Evolutionary conservation across 192 early-diverging fungal species (phyloP).

Genomic region (Coemansia sp.): DNA sequence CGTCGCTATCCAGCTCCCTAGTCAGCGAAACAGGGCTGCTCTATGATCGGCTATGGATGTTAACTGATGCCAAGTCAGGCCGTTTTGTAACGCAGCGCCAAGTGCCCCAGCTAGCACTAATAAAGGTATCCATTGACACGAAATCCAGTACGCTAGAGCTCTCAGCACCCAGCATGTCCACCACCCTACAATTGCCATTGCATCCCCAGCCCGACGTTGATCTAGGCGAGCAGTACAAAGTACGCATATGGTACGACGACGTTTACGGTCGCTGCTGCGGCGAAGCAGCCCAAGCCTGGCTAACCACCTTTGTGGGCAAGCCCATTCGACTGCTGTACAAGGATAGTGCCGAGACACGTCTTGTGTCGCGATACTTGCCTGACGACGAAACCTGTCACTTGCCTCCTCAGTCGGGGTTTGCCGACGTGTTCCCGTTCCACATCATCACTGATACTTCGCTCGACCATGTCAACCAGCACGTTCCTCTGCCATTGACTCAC

Average conservation of each 20-base stretch:
- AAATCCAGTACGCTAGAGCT: slow-evolving; percentile 18
- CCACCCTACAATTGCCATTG: slow-evolving; percentile 35
- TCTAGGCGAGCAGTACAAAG: slow-evolving; percentile 15
- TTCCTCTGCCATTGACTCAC: slow-evolving; percentile 55
- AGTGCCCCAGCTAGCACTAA: slow-evolving; percentile 30
- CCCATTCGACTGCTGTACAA: slow-evolving; percentile 45
- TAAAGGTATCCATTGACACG: slow-evolving; percentile 25
- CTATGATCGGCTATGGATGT: slow-evolving; percentile 56
- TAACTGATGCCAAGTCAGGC: slow-evolving; percentile 26
- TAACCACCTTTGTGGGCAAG: slow-evolving; percentile 32
- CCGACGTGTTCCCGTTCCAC: slow-evolving; percentile 80
- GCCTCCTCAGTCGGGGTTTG: slow-evolving; percentile 69
- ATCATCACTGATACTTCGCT: slow-evolving; percentile 64
- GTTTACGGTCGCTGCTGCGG: slow-evolving; percentile 42
- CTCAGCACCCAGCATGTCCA: slow-evolving; percentile 17
- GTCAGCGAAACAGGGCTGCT: slow-evolving; percentile 33
- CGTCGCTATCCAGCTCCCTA: slow-evolving; percentile 10
- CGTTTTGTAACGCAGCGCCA: slow-evolving; percentile 52
- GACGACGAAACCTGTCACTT: slow-evolving; percentile 11
- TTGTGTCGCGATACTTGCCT: slow-evolving; percentile 44
- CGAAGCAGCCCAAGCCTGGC: slow-evolving; percentile 24
- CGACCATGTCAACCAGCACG: slow-evolving; percentile 63
- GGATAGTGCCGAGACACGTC: slow-evolving; percentile 21
- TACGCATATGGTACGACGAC: slow-evolving; percentile 52
- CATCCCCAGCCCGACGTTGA: slow-evolving; percentile 17